phyloP scores from a whole-genome alignment of 371 early-diverging fungal species.

The Rhizomucor pusillus region DNA sequence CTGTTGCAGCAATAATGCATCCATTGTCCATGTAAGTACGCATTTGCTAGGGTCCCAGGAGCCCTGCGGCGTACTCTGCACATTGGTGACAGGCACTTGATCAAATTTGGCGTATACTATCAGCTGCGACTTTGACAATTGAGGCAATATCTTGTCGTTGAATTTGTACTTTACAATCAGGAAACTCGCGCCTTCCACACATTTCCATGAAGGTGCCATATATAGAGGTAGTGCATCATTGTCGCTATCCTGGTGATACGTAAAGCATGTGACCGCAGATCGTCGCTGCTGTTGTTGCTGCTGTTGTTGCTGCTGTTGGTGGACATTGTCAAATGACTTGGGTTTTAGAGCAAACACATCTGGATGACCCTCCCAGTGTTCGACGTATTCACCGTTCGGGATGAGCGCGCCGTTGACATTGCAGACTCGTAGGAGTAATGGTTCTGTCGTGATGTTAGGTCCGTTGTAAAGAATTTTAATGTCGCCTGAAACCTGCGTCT shows the following conservation, averaged over 20 bases:
- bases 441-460: slow-evolving; percentile 5
- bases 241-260: slow-evolving; percentile 6
- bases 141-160: not conserved
- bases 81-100: slow-evolving; percentile 6
- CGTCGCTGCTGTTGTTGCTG: slow-evolving; percentile 7
- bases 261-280: slow-evolving; percentile 14
- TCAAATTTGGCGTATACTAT: slow-evolving; percentile 12
- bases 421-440: slow-evolving; percentile 9
- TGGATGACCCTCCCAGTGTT: slow-evolving; percentile 11
- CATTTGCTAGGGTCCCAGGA: slow-evolving; percentile 15
- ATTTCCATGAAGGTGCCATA: slow-evolving; percentile 20
- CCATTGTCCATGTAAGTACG: slow-evolving; percentile 17
- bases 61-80: slow-evolving; percentile 24
- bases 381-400: slow-evolving; percentile 14
- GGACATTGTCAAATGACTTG: slow-evolving; percentile 11
- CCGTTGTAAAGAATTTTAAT: slow-evolving; percentile 21
- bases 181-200: slow-evolving; percentile 5
- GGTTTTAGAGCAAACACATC: slow-evolving; percentile 14
- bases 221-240: slow-evolving; percentile 6
- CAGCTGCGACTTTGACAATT: slow-evolving; percentile 7
- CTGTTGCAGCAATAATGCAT: not conserved
- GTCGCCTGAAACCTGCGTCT: slow-evolving; percentile 6
- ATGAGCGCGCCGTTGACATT: not conserved
- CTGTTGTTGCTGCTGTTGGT: too few relatives aligned
- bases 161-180: slow-evolving; percentile 20